Percentiles rank a stretch among this genome's conserved stretches.
phyloP scores from a whole-genome alignment of 2,329 filamentous ascomycete species.

The Biscogniauxia mediterranea region DNA sequence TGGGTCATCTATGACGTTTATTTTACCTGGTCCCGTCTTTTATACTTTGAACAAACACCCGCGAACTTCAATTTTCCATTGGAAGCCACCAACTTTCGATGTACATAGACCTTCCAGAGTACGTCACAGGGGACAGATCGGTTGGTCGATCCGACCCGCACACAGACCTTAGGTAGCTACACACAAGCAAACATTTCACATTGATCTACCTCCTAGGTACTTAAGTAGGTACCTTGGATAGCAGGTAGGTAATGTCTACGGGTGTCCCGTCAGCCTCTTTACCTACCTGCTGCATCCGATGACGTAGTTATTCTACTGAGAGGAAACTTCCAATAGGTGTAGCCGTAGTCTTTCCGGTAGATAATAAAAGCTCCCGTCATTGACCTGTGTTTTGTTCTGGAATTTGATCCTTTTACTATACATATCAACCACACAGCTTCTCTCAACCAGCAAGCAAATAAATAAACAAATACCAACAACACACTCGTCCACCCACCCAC shows the following conservation, averaged over 20 bases:
- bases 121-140: background rate
- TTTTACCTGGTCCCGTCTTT: background rate
- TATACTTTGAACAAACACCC: background rate
- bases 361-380: background rate
- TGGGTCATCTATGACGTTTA: slow-evolving; percentile 21
- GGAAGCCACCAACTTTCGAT: background rate
- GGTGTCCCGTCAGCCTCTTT: background rate
- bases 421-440: background rate
- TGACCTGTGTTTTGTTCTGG: background rate
- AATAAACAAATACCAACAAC: background rate
- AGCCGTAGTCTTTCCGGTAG: background rate
- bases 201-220: background rate
- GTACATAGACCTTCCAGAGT: background rate
- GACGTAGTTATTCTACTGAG: slow-evolving; percentile 17
- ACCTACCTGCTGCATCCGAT: slow-evolving; percentile 12
- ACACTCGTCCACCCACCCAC: background rate
- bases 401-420: background rate
- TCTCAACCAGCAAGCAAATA: background rate
- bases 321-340: slow-evolving; percentile 9
- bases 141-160: background rate
- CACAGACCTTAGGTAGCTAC: background rate
- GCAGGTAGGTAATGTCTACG: too few species aligned
- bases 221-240: background rate
- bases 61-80: slow-evolving; percentile 4
- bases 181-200: too few species aligned